Conservation (phyloP, 768 basidiomycete species). For the Russula brevipes region DNA sequence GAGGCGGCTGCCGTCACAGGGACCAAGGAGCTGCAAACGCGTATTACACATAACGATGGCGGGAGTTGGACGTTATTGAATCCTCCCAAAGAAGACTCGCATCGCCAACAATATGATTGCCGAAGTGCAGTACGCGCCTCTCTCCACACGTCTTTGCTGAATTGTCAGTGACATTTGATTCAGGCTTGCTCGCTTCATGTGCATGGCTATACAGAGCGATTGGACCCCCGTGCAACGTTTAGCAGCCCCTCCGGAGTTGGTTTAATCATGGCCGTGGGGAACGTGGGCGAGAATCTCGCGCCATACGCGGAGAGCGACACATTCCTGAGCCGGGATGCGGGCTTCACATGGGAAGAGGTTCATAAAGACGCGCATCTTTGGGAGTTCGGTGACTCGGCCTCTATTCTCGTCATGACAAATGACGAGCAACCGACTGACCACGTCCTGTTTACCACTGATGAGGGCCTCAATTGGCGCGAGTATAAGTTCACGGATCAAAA, state of each 20-base stretch:
- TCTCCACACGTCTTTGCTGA: background rate
- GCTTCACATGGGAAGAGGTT: constrained; percentile 97
- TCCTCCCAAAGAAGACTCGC: constrained; percentile 73
- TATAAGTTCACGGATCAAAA: constrained; percentile 75
- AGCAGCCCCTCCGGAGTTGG: constrained; percentile 90
- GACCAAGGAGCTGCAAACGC: constrained; percentile 69
- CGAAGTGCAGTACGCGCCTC: constrained; percentile 48
- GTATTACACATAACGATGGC: constrained; percentile 98
- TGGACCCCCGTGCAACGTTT: constrained; percentile 86
- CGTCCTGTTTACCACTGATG: constrained; percentile 83
- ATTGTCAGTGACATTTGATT: background rate
- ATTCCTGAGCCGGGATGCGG: constrained; percentile 93
- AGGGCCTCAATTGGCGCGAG: constrained; percentile 83
- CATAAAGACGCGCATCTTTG: constrained; percentile 97
- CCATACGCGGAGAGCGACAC: constrained; percentile 87
- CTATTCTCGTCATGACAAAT: constrained; percentile 88
- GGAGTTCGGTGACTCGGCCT: constrained; percentile 98
- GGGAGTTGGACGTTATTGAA: constrained; percentile 80
- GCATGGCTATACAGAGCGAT: constrained; percentile 93
- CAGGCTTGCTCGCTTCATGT: constrained; percentile 85
- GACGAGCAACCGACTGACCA: constrained; percentile 92
- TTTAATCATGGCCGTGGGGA: constrained; percentile 93
- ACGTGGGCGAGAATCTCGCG: constrained; percentile 79
- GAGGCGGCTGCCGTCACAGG: constrained; percentile 65
- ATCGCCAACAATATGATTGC: constrained; percentile 68